Conservation (phyloP, 306 rosid genomes). For the Rosa multiflora region DNA sequence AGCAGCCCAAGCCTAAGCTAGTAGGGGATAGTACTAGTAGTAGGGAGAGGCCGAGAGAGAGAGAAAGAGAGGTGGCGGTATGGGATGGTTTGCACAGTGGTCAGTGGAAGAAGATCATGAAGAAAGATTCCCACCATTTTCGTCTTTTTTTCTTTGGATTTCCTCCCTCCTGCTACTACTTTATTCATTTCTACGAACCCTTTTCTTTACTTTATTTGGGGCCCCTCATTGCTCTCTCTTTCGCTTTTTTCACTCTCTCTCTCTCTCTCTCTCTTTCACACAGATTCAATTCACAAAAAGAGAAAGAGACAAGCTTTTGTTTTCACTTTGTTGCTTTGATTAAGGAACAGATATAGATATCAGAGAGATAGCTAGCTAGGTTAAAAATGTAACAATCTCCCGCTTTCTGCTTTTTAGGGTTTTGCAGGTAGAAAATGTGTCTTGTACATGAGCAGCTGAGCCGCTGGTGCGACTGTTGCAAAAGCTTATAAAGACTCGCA, state of each 20-base stretch:
- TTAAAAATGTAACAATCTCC: slow-evolving; percentile 34
- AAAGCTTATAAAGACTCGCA: background rate
- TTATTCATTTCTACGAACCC: slow-evolving; percentile 35
- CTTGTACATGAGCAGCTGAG: background rate
- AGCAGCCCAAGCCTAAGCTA: background rate
- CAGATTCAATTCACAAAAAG: background rate
- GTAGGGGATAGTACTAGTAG: slow-evolving; percentile 27
- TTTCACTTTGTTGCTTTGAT: slow-evolving; percentile 44
- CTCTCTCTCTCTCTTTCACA: background rate
- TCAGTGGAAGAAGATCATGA: slow-evolving; percentile 29
- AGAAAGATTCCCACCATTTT: slow-evolving; percentile 59
- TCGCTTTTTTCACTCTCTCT: slow-evolving; percentile 1
- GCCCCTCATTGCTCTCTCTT: slow-evolving; percentile 34
- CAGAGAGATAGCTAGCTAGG: slow-evolving; percentile 17
- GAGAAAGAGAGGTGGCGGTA: slow-evolving; percentile 42
- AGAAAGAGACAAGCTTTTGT: slow-evolving; percentile 36
- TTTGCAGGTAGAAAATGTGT: slow-evolving; percentile 35
- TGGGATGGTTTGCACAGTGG: slow-evolving; percentile 46
- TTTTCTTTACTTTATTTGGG: slow-evolving; percentile 52
- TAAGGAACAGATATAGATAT: slow-evolving; percentile 26
- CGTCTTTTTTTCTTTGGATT: slow-evolving; percentile 47
- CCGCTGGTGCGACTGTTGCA: background rate
- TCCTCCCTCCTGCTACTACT: slow-evolving; percentile 10
- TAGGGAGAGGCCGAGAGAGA: slow-evolving; percentile 33
- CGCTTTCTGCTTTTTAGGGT: slow-evolving; percentile 51